Evolutionary conservation across 768 basidiomycete species (phyloP), one percentile per base, ranked within the genome.

Genomic region (Suillus subluteus): DNA sequence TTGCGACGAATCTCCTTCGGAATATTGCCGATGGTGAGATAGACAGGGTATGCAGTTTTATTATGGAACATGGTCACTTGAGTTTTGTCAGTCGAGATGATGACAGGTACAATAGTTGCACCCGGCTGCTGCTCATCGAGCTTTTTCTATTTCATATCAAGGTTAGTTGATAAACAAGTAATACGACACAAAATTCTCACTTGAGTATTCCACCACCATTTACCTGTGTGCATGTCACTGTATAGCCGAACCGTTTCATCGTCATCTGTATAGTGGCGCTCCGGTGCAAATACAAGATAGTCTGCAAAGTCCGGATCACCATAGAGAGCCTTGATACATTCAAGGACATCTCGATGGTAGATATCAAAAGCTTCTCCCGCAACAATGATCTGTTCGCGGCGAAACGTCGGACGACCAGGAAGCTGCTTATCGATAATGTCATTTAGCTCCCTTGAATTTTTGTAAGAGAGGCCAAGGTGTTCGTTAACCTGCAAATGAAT

Each of bases 151-250:
- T 43, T 8, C 6, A 44, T 21, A 44, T 44, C 43, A 44, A 21
- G 8, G 43, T 44, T 41, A 41, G 40, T 41, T 15, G 40, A 41
- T 41, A 21, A 35, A 41, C 55, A 65, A 26, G 64, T 5, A 6
- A 70, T 21, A 78, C 38, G 0, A 3, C 32, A 37, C 35, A 37
- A 37, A 37, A 7, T 37, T 37, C 35, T 35, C 67, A 84, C 84
- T 75, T 86, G 85, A 1, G 76, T 80, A 12, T 58, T 58, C 84
- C 84, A 86, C 85, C 84, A 86, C 85, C 85, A 87, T 56, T 79
- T 76, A 0, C 81, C 83, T 0, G 82, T 85, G 50, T 84, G 75
- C 78, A 85, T 80, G 55, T 85, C 82, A 66, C 73, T 68, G 65
- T 78, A 84, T 1, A 83, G 21, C 0, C 76, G 65, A 0, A 65